Conservation (phyloP, 768 basidiomycete genomes). For the Mycena floridula region DNA sequence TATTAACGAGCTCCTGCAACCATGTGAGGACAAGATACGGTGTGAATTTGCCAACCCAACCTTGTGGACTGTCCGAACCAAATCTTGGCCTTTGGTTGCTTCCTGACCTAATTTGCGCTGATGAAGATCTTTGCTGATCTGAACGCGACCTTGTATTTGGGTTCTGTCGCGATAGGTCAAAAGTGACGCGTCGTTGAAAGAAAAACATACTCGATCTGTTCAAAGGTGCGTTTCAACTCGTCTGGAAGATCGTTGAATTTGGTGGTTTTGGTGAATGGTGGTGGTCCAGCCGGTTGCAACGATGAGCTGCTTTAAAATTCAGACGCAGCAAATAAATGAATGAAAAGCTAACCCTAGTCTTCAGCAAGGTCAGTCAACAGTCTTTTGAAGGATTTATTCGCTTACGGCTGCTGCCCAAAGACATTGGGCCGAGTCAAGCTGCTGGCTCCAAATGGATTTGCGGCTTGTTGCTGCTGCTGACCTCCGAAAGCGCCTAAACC, state of each 20-base stretch:
- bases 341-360: constrained; percentile 13
- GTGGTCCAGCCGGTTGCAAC: constrained; percentile 19
- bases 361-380: constrained; percentile 2
- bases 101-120: constrained; percentile 73
- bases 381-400: constrained; percentile 1
- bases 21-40: neutral
- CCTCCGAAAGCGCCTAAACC: neutral
- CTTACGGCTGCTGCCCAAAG: constrained; percentile 13
- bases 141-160: constrained; percentile 70
- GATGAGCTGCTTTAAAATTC: constrained; percentile 1
- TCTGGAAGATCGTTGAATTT: constrained; percentile 85
- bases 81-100: constrained; percentile 64
- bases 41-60: constrained; percentile 24
- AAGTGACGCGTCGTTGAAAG: neutral
- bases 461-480: constrained; percentile 23
- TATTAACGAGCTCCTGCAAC: constrained; percentile 57
- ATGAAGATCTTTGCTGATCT: constrained; percentile 75
- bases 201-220: constrained; percentile 59
- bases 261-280: constrained; percentile 49
- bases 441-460: neutral
- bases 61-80: constrained; percentile 62
- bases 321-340: neutral
- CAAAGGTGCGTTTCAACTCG: constrained; percentile 54
- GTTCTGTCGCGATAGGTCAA: constrained; percentile 29
- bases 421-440: neutral